These are phyloP conservation scores for Anethum foeniculum DNA, from an alignment of 140 eudicot genomes.

Conservation along the genomic window DNA sequence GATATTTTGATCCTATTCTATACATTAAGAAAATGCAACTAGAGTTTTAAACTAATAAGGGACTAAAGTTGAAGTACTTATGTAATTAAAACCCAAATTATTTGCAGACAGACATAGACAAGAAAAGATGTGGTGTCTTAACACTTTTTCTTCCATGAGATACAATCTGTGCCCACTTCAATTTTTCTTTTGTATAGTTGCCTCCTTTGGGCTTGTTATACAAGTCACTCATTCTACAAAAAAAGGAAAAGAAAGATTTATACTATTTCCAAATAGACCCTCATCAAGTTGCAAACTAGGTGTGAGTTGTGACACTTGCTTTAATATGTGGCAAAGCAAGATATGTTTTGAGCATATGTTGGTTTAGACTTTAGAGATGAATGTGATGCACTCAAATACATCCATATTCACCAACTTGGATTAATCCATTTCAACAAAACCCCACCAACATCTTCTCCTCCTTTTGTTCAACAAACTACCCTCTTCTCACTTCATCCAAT, in stretches of 20 bases:
- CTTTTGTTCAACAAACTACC: conserved; percentile 6
- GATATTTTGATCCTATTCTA: background rate
- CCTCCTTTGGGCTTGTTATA: background rate
- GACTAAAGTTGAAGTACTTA: background rate
- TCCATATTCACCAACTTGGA: conserved; percentile 14
- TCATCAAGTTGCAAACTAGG: conserved; percentile 2
- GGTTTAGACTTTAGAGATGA: conserved; percentile 8
- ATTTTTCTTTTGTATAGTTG: background rate
- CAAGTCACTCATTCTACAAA: background rate
- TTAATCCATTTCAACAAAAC: conserved; percentile 1
- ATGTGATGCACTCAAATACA: conserved; percentile 15
- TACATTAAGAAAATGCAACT: background rate
- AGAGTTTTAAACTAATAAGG: background rate
- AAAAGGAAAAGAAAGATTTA: background rate
- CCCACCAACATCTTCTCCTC: conserved; percentile 8
- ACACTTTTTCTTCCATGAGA: background rate
- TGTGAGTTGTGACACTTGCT: conserved; percentile 10
- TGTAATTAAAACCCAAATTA: background rate
- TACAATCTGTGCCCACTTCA: background rate
- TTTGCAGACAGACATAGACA: conserved; percentile 4
- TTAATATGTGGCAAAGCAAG: conserved; percentile 6
- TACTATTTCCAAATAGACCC: background rate
- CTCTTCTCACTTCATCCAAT: no score
- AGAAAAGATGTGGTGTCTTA: background rate
- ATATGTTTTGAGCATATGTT: conserved; percentile 4